phyloP scores from a whole-genome alignment of 1,139 yeast genomes.

The Geotrichum klebahnii region DNA sequence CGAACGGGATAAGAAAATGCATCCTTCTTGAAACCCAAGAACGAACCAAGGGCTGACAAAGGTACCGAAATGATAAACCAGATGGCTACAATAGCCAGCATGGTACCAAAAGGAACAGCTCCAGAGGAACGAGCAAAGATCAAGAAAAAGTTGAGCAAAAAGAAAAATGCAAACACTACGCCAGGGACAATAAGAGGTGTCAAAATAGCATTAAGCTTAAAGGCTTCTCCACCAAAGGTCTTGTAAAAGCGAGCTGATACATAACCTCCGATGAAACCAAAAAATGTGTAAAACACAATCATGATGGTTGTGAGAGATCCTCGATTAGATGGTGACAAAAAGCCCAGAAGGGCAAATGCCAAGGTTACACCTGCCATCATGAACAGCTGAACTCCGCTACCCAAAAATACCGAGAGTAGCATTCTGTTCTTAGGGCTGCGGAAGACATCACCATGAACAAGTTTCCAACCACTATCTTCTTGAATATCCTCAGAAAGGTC shows the following conservation, averaged over 20 bases:
- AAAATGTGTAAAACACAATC: constrained; percentile 75
- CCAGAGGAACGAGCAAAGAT: constrained; percentile 80
- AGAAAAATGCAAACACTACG: constrained; percentile 55
- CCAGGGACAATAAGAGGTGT: constrained; percentile 89
- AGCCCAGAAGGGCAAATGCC: constrained; percentile 79
- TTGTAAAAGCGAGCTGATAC: constrained; percentile 82
- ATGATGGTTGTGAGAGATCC: constrained; percentile 89
- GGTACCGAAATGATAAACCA: constrained; percentile 91
- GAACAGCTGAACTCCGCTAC: constrained; percentile 83
- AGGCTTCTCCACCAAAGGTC: constrained; percentile 85
- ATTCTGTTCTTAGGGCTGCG: constrained; percentile 72
- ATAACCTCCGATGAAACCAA: constrained; percentile 78
- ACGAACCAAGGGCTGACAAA: constrained; percentile 72
- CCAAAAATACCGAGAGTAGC: constrained; percentile 73
- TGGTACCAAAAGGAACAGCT: constrained; percentile 89
- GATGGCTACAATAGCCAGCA: constrained; percentile 71
- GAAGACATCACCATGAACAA: constrained; percentile 92
- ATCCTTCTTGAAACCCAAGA: constrained; percentile 66
- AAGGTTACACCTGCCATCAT: constrained; percentile 73
- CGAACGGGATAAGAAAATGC: constrained; percentile 68
- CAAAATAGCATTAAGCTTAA: constrained; percentile 79
- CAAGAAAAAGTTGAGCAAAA: constrained; percentile 76
- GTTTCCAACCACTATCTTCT: constrained; percentile 97
- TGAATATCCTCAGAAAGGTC: constrained; percentile 76
- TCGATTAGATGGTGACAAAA: constrained; percentile 89